These are phyloP conservation scores for Phialophora tarda DNA, from an alignment of 2,329 filamentous ascomycete genomes.

Conservation along the genomic window DNA sequence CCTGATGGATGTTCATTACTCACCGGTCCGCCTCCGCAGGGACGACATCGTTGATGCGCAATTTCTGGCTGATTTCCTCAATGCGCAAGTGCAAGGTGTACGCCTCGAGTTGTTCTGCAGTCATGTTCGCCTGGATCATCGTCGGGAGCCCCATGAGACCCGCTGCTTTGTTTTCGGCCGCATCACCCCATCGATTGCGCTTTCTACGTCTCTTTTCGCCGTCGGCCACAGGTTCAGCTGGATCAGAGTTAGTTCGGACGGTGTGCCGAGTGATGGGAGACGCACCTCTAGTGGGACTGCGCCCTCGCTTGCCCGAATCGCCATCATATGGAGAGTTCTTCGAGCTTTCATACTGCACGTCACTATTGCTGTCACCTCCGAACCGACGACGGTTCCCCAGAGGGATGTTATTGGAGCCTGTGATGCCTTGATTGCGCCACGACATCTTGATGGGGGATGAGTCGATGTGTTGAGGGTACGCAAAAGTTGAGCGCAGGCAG, in stretches of 20 bases:
- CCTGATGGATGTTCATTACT: constrained; percentile 45
- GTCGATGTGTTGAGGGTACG: background rate
- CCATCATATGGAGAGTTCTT: constrained; percentile 55
- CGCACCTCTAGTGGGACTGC: constrained; percentile 83
- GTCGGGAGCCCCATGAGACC: constrained; percentile 97
- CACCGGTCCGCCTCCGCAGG: constrained; percentile 95
- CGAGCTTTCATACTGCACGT: constrained; percentile 50
- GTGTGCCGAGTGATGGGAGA: constrained; percentile 36
- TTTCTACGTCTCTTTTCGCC: constrained; percentile 92
- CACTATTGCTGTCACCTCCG: constrained; percentile 67
- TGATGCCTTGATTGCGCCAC: constrained; percentile 79
- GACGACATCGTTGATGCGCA: constrained; percentile 98
- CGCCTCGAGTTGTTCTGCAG: constrained; percentile 94
- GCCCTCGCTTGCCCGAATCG: constrained; percentile 77
- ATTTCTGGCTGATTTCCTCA: constrained; percentile 98
- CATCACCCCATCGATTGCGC: constrained; percentile 98
- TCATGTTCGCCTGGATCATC: constrained; percentile 97
- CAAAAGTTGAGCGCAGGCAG: background rate
- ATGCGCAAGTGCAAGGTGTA: constrained; percentile 96
- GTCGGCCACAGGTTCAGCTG: constrained; percentile 64
- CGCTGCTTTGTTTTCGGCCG: constrained; percentile 96
- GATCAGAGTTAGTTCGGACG: constrained; percentile 40
- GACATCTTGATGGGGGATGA: constrained; percentile 55
- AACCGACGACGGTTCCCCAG: constrained; percentile 84
- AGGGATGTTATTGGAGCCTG: constrained; percentile 97